These are phyloP conservation scores for Thielaviopsis populi DNA, from an alignment of 2,329 filamentous ascomycete genomes.

Conservation along the genomic window DNA sequence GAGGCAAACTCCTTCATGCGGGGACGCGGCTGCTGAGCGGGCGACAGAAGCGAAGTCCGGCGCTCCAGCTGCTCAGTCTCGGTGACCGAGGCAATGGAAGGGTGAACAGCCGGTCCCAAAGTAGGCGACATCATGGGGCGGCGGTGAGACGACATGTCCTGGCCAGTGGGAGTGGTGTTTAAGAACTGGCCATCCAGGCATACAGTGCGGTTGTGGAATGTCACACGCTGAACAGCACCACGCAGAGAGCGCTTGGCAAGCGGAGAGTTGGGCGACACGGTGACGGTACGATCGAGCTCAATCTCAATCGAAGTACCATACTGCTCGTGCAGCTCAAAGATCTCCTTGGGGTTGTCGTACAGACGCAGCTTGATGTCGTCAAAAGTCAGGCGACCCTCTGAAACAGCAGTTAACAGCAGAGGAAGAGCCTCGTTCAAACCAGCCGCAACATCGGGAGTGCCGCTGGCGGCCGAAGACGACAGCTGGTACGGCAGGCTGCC, in stretches of 20 bases:
- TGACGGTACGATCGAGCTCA: conserved; percentile 49
- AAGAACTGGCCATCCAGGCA: conserved; percentile 55
- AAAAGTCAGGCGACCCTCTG: conserved; percentile 56
- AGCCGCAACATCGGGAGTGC: conserved; percentile 39
- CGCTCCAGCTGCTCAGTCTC: conserved; percentile 19
- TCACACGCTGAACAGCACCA: conserved; percentile 58
- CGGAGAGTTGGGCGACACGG: conserved; percentile 37
- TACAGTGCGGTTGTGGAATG: conserved; percentile 57
- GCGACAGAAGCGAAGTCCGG: conserved; percentile 22
- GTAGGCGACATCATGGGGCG: conserved; percentile 41
- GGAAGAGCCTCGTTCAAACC: conserved; percentile 62
- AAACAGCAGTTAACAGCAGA: conserved; percentile 59
- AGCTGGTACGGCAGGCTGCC: conserved; percentile 65
- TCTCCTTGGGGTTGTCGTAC: conserved; percentile 64
- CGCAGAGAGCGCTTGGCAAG: conserved; percentile 54
- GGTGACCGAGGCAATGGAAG: conserved; percentile 10
- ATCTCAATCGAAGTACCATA: conserved; percentile 57
- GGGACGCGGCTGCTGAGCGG: conserved; percentile 8
- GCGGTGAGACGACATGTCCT: conserved; percentile 60
- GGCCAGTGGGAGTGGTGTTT: conserved; percentile 41
- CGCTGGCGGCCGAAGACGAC: conserved; percentile 31
- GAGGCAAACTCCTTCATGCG: conserved; percentile 13
- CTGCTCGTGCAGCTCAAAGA: conserved; percentile 73
- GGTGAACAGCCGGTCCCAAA: conserved; percentile 33
- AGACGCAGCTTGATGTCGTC: conserved; percentile 58